These are phyloP conservation scores for Psilocybe mexicana DNA, from an alignment of 1,284 basidiomycete species.

Conservation along the genomic window DNA sequence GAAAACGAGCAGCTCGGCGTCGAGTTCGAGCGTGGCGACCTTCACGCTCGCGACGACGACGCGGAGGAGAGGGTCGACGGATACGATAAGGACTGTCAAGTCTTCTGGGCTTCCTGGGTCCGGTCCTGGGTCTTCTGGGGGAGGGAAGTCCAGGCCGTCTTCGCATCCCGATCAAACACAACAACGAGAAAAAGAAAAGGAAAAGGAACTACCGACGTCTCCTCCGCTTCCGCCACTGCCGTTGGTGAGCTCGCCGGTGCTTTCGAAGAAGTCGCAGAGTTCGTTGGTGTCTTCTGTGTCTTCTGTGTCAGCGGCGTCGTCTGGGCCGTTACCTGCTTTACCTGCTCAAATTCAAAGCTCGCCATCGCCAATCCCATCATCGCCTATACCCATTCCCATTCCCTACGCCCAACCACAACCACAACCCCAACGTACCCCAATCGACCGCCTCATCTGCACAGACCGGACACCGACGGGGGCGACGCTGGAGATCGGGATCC, in stretches of 20 bases:
- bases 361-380: background rate
- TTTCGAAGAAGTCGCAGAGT: no score
- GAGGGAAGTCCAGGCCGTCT: background rate
- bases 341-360: background rate
- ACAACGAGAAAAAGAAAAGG: background rate
- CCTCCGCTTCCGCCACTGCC: background rate
- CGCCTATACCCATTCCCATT: constrained; percentile 6
- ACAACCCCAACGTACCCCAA: constrained; percentile 2
- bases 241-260: background rate
- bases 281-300: background rate
- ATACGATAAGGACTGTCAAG: constrained; percentile 43
- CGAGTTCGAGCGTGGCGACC: constrained; percentile 41
- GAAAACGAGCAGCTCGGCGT: constrained; percentile 43
- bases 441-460: constrained; percentile 15
- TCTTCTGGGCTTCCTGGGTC: constrained; percentile 8
- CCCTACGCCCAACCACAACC: background rate
- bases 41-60: constrained; percentile 15
- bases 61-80: constrained; percentile 43
- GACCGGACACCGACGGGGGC: constrained; percentile 53
- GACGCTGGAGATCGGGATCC: constrained; percentile 84
- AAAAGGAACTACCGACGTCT: no score
- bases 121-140: background rate
- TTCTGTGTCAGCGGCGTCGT: background rate
- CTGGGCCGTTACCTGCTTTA: background rate
- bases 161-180: background rate